phyloP scores from a whole-genome alignment of 805 yeast genomes.

The Tetrapisispora pingtungensis region DNA sequence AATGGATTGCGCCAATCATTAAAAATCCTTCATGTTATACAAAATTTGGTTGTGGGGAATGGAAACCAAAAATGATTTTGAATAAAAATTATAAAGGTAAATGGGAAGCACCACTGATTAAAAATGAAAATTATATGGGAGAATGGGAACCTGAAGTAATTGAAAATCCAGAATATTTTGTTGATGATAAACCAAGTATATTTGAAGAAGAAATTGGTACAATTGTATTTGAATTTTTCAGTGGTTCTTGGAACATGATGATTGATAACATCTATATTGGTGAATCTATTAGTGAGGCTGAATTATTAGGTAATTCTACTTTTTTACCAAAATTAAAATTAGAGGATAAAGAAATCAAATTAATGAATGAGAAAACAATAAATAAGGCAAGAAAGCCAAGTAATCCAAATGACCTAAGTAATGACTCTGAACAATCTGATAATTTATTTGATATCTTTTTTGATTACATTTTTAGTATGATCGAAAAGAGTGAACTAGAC shows the following conservation, averaged over 20 bases:
- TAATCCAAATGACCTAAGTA: background rate
- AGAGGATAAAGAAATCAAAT: background rate
- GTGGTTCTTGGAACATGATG: slow-evolving; percentile 63
- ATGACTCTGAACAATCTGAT: background rate
- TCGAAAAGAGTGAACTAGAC: background rate
- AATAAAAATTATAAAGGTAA: slow-evolving; percentile 70
- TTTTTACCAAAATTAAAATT: slow-evolving; percentile 18
- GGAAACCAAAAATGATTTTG: slow-evolving; percentile 56
- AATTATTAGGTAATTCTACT: slow-evolving; percentile 67
- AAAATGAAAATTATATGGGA: slow-evolving; percentile 73
- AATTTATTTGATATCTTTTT: slow-evolving; percentile 4
- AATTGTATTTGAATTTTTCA: slow-evolving; percentile 65
- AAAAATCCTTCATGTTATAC: slow-evolving; percentile 63
- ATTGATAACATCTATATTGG: slow-evolving; percentile 84
- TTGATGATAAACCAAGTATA: slow-evolving; percentile 47
- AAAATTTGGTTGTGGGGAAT: slow-evolving; percentile 67
- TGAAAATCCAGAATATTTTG: slow-evolving; percentile 59
- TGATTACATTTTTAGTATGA: slow-evolving; percentile 1
- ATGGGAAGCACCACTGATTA: slow-evolving; percentile 60
- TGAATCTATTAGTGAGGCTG: slow-evolving; percentile 73
- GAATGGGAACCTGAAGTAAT: slow-evolving; percentile 61
- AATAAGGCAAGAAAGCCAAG: slow-evolving; percentile 1
- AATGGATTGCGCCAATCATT: slow-evolving; percentile 64
- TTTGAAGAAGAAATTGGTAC: slow-evolving; percentile 71
- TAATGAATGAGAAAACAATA: background rate